Evolutionary conservation across 2,329 filamentous ascomycete genomes (phyloP).

Genomic region (Colletotrichum lindemuthianum): DNA sequence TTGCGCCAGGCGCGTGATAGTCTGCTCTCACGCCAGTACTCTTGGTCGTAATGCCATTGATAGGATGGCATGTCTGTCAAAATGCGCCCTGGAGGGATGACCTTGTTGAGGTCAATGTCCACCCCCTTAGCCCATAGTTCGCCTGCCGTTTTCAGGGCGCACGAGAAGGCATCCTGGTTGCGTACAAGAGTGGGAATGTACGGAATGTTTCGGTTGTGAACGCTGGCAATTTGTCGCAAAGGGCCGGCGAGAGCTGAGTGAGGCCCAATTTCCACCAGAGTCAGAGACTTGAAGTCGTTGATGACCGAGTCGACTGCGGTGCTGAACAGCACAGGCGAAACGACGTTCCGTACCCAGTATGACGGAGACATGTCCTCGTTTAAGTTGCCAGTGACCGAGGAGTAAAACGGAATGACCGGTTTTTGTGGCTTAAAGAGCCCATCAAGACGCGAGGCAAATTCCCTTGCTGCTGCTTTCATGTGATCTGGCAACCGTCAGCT

Average conservation of each 20-base stretch:
- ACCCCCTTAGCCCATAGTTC: slow-evolving; percentile 23
- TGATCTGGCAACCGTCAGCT: slow-evolving; percentile 13
- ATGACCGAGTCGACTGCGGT: slow-evolving; percentile 40
- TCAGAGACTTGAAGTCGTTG: slow-evolving; percentile 28
- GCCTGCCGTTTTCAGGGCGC: slow-evolving; percentile 30
- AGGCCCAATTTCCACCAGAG: slow-evolving; percentile 60
- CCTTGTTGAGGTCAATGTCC: slow-evolving; percentile 9
- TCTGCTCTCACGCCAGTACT: slow-evolving; percentile 24
- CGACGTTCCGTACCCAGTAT: slow-evolving; percentile 58
- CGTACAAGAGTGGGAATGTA: slow-evolving; percentile 23
- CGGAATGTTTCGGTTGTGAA: not conserved
- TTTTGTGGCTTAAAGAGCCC: not conserved
- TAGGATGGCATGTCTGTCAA: slow-evolving; percentile 26
- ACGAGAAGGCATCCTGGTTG: slow-evolving; percentile 6
- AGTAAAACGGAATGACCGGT: slow-evolving; percentile 25
- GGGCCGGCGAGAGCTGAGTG: slow-evolving; percentile 61
- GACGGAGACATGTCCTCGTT: slow-evolving; percentile 40
- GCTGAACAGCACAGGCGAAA: slow-evolving; percentile 55
- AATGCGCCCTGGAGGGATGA: slow-evolving; percentile 16
- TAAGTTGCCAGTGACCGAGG: slow-evolving; percentile 24
- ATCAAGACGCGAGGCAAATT: slow-evolving; percentile 24
- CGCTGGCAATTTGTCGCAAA: slow-evolving; percentile 60
- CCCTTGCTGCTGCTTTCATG: slow-evolving; percentile 17
- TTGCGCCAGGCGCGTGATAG: slow-evolving; percentile 23
- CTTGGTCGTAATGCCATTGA: slow-evolving; percentile 21